Percentiles rank a stretch among this genome's conserved stretches.
Conservation (phyloP, 257 asterid genomes). For the Fraxinus anomala region DNA sequence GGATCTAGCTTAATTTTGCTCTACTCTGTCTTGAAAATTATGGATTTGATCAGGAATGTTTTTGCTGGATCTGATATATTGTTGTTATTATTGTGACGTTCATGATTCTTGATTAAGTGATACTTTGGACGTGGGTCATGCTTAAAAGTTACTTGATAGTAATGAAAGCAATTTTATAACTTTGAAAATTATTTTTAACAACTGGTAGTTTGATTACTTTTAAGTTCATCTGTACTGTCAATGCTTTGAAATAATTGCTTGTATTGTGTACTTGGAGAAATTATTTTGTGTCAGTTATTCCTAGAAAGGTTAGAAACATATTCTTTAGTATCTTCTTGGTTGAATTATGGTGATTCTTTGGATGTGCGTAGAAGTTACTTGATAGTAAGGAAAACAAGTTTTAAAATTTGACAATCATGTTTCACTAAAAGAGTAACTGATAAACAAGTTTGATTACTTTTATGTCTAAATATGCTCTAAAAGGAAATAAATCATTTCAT, state of each 20-base stretch:
- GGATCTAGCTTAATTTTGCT: neutral
- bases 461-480: too few relatives aligned
- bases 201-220: neutral
- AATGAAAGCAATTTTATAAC: neutral
- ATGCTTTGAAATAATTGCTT: too few relatives aligned
- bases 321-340: neutral
- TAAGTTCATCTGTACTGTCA: neutral
- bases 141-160: too few relatives aligned
- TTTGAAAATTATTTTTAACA: too few relatives aligned
- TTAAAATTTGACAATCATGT: too few relatives aligned
- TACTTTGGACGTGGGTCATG: neutral
- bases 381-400: too few relatives aligned
- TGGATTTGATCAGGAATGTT: neutral
- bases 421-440: too few relatives aligned
- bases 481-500: too few relatives aligned
- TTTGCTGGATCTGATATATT: neutral
- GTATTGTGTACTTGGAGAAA: neutral
- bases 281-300: neutral
- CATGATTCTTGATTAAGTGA: neutral
- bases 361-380: too few relatives aligned
- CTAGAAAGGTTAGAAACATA: neutral
- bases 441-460: too few relatives aligned
- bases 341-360: too few relatives aligned
- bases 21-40: neutral
- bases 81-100: neutral